Evolutionary conservation across 139 green algal species (phyloP).

Genomic region (Auxenochlorella pyrenoidosa): DNA sequence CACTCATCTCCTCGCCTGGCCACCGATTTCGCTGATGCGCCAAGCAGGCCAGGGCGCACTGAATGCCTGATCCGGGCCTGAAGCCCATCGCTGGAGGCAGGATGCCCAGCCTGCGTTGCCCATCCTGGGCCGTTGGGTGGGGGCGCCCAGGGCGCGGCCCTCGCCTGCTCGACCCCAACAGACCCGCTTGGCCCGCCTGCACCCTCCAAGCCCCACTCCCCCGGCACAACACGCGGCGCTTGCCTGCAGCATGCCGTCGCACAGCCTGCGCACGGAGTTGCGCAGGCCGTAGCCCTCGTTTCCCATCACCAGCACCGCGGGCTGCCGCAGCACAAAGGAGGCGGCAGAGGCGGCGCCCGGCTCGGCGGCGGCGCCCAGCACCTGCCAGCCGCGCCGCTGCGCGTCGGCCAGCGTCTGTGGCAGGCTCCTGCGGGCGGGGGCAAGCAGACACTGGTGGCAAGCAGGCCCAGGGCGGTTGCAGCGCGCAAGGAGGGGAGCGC

Average conservation of each 20-base stretch:
- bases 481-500: too few relatives aligned
- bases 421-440: constrained; percentile 76
- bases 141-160: too few relatives aligned
- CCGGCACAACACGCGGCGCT: too few relatives aligned
- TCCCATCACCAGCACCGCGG: constrained; percentile 92
- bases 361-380: constrained; percentile 80
- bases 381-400: constrained; percentile 69
- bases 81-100: too few relatives aligned
- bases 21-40: too few relatives aligned
- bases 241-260: constrained; percentile 42
- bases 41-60: background rate
- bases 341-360: constrained; percentile 43
- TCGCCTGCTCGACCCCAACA: too few relatives aligned
- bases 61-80: background rate
- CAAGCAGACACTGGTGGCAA: constrained; percentile 53
- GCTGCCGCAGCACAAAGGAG: constrained; percentile 52
- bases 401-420: constrained; percentile 76
- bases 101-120: too few relatives aligned
- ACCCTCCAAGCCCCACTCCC: background rate
- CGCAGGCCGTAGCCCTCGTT: constrained; percentile 87
- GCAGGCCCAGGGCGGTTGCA: too few relatives aligned
- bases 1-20: background rate
- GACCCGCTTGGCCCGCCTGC: background rate
- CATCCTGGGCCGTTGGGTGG: too few relatives aligned
- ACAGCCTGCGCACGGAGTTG: constrained; percentile 66